These are phyloP conservation scores for Amanita rimosa DNA, from an alignment of 768 basidiomycete species.

Conservation along the genomic window DNA sequence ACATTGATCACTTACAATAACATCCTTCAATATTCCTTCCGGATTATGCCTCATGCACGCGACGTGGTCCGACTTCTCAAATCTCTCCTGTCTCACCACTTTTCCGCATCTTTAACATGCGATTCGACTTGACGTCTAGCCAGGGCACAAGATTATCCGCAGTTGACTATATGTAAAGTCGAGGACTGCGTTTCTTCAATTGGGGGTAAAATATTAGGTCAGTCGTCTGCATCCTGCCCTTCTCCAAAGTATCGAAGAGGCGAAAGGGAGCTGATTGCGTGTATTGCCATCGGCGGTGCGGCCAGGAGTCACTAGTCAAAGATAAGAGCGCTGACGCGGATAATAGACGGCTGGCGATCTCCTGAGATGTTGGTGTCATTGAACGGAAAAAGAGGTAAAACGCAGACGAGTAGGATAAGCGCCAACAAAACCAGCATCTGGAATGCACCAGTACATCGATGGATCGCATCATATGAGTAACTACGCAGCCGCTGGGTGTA, in stretches of 20 bases:
- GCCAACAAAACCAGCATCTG: conserved; percentile 11
- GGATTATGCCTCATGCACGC: conserved; percentile 33
- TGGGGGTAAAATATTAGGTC: conserved; percentile 25
- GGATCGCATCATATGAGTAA: conserved; percentile 26
- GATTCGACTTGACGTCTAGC: conserved; percentile 25
- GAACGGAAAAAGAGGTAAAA: neutral
- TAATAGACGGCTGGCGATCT: conserved; percentile 14
- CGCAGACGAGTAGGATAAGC: conserved; percentile 18
- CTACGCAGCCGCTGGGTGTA: conserved; percentile 36
- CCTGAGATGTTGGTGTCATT: conserved; percentile 17
- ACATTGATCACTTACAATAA: conserved; percentile 11
- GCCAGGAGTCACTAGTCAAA: conserved; percentile 39
- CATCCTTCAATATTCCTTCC: conserved; percentile 31
- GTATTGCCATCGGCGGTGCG: conserved; percentile 17
- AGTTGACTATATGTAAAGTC: conserved; percentile 36
- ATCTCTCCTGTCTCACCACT: conserved; percentile 21
- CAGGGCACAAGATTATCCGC: conserved; percentile 27
- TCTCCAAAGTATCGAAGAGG: neutral
- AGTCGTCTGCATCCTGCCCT: conserved; percentile 17
- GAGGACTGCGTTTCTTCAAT: conserved; percentile 23
- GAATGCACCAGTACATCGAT: conserved; percentile 20
- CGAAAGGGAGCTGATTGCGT: conserved; percentile 7
- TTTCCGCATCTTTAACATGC: conserved; percentile 21
- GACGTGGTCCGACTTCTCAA: conserved; percentile 31
- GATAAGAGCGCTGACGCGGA: conserved; percentile 22